A percentile compares a stretch with the other conserved stretches of the same genome.
Evolutionary conservation across 352 stramenopile species (phyloP).

Genomic region (Pythium chondricola): DNA sequence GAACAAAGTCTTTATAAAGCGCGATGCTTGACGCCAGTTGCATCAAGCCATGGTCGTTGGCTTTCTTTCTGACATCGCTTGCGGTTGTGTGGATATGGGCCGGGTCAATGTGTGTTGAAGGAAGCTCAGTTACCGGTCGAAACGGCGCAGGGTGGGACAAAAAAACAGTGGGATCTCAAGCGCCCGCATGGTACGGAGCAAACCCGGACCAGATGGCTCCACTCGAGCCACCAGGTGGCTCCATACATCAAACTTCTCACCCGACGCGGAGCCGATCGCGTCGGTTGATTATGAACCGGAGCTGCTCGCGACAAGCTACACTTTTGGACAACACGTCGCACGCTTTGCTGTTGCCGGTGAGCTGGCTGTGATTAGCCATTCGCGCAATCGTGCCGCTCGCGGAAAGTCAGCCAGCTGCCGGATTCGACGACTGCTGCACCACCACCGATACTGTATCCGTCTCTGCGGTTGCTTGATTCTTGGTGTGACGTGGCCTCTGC

Average conservation of each 20-base stretch:
- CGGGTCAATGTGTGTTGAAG: too few species aligned
- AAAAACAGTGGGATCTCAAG: not conserved
- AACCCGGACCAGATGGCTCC: conserved; percentile 17
- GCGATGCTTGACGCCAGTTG: not conserved
- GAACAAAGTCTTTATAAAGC: not conserved
- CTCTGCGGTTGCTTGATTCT: conserved; percentile 14
- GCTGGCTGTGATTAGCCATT: not conserved
- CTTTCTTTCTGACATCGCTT: not conserved
- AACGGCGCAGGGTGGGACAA: not conserved
- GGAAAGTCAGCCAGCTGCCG: conserved; percentile 12
- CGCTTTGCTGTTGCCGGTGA: not conserved
- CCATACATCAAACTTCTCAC: not conserved
- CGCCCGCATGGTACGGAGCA: not conserved
- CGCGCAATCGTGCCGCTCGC: too few species aligned
- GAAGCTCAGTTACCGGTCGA: too few species aligned
- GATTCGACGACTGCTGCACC: conserved; percentile 1
- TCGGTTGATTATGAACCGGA: too few species aligned
- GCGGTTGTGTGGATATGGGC: too few species aligned
- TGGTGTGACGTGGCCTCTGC: not conserved
- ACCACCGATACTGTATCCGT: not conserved
- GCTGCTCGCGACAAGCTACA: not conserved
- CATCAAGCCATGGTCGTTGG: not conserved
- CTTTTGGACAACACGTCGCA: not conserved
- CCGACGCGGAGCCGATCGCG: not conserved
- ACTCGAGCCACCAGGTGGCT: conserved; percentile 20